These are phyloP conservation scores for Ogataea hybrid DNA, from an alignment of 1,139 yeast genomes.

Conservation along the genomic window DNA sequence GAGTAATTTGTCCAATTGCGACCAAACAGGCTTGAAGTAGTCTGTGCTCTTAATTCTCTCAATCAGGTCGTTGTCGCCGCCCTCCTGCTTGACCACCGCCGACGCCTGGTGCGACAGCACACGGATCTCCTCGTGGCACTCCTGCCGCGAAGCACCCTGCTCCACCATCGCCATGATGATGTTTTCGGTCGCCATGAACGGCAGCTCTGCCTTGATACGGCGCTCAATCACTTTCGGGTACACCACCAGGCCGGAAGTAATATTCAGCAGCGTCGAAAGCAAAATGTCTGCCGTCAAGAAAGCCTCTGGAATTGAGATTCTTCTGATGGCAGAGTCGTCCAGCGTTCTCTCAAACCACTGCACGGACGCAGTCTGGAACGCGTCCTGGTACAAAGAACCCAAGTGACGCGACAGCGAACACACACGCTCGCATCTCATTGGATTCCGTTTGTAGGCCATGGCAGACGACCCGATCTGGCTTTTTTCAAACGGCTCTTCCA, in stretches of 20 bases:
- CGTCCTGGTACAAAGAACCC: conserved; percentile 88
- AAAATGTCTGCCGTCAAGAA: conserved; percentile 94
- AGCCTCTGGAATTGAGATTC: conserved; percentile 96
- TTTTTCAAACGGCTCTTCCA: conserved; percentile 98
- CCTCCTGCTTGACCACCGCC: conserved; percentile 95
- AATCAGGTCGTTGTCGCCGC: conserved; percentile 96
- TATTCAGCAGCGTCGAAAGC: conserved; percentile 84
- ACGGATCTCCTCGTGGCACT: conserved; percentile 96
- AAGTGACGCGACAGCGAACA: conserved; percentile 95
- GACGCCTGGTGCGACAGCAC: conserved; percentile 97
- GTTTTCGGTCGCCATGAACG: conserved; percentile 99
- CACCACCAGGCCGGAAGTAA: conserved; percentile 92
- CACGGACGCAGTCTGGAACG: conserved; percentile 94
- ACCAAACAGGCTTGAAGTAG: conserved; percentile 90
- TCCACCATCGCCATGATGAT: conserved; percentile 99
- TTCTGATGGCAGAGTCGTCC: conserved; percentile 97
- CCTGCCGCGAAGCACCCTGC: conserved; percentile 97
- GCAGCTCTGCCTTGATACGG: conserved; percentile 91
- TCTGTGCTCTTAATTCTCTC: conserved; percentile 78
- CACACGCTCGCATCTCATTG: conserved; percentile 99
- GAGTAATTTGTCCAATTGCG: conserved; percentile 71
- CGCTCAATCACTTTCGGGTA: conserved; percentile 98
- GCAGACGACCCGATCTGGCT: conserved; percentile 98
- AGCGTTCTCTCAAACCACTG: conserved; percentile 99
- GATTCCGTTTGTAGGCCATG: conserved; percentile 99